These are phyloP conservation scores for Saksenaea oblongispora DNA, from an alignment of 371 early-diverging fungal genomes.

Conservation along the genomic window DNA sequence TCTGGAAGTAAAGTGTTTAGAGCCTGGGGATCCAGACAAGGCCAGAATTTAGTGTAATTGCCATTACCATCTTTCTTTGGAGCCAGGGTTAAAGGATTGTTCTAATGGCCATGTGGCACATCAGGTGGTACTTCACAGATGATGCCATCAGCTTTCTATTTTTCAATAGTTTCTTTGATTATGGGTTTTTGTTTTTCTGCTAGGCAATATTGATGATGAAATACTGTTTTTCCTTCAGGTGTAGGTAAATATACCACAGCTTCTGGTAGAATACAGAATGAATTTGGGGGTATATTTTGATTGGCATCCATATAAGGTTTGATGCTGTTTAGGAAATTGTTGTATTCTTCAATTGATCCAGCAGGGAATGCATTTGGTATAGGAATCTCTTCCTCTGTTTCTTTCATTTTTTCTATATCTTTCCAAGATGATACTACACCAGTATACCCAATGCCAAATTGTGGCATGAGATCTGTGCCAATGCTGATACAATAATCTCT, in stretches of 20 bases:
- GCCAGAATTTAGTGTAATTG: constrained; percentile 8
- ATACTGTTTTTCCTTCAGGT: background rate
- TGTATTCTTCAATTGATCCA: background rate
- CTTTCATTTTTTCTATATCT: background rate
- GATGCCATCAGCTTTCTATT: background rate
- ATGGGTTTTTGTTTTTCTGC: background rate
- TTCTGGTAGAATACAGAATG: no score
- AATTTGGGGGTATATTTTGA: no score
- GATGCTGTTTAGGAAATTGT: background rate
- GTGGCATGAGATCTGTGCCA: no score
- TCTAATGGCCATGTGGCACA: constrained; percentile 1
- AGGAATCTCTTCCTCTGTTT: background rate
- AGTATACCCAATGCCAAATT: no score
- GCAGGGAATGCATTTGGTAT: background rate
- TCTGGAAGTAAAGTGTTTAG: constrained; percentile 5
- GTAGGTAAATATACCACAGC: no score
- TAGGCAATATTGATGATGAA: background rate
- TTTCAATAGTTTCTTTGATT: no score
- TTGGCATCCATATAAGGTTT: no score
- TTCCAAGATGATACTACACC: background rate
- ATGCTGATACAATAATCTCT: no score
- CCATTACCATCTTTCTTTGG: constrained; percentile 18
- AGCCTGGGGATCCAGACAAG: constrained; percentile 17
- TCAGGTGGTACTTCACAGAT: background rate
- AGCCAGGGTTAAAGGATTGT: constrained; percentile 21